Conservation (phyloP, 371 early-diverging fungal species). For the Zychaea mexicana region DNA sequence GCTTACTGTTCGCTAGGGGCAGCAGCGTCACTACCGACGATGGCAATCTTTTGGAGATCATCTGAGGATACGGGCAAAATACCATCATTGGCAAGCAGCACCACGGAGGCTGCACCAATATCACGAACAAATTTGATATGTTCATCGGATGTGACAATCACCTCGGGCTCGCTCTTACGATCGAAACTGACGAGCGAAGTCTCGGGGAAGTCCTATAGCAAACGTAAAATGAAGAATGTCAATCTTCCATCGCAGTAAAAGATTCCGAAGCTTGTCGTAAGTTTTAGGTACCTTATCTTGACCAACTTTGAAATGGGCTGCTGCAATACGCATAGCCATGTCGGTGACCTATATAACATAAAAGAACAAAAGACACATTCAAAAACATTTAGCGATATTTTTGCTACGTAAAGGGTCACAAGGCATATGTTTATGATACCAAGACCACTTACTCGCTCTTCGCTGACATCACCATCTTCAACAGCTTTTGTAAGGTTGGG, state of each 20-base stretch:
- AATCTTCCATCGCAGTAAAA: too few relatives aligned
- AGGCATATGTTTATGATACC: too few relatives aligned
- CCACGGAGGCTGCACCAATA: slow-evolving; percentile 53
- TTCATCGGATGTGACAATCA: slow-evolving; percentile 44
- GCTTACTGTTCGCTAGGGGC: too few relatives aligned
- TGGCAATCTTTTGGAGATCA: slow-evolving; percentile 32
- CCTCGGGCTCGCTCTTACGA: slow-evolving; percentile 16
- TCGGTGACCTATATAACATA: slow-evolving; percentile 32
- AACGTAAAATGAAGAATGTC: slow-evolving; percentile 19
- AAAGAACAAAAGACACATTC: too few relatives aligned
- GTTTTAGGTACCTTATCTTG: neutral
- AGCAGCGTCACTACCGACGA: slow-evolving; percentile 58
- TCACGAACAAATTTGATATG: slow-evolving; percentile 39
- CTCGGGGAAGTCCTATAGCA: slow-evolving; percentile 40
- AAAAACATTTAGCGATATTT: too few relatives aligned
- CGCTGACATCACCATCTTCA: slow-evolving; percentile 23
- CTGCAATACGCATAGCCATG: slow-evolving; percentile 61
- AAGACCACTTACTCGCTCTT: slow-evolving; percentile 23
- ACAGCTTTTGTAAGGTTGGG: slow-evolving; percentile 35
- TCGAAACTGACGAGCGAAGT: slow-evolving; percentile 32
- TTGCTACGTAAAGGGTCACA: too few relatives aligned
- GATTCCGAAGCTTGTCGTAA: too few relatives aligned
- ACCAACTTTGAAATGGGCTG: slow-evolving; percentile 48
- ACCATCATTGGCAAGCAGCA: slow-evolving; percentile 51
- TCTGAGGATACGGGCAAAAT: slow-evolving; percentile 34